A percentile compares a stretch with the other conserved stretches of the same genome.
phyloP scores from a whole-genome alignment of 768 basidiomycete species.

The Boletales sp. region DNA sequence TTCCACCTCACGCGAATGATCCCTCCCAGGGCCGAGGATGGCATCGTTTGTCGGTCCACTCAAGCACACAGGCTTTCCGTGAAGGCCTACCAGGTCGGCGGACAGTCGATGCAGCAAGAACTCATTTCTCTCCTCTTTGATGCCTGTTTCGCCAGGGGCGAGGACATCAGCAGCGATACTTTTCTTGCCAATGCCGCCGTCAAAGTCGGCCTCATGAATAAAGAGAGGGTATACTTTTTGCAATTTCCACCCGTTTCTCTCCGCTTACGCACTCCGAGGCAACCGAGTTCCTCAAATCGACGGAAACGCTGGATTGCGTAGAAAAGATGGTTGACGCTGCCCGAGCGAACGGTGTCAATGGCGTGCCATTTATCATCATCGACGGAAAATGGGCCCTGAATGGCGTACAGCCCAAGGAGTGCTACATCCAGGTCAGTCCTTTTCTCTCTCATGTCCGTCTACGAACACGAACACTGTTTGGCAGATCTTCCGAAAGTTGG shows the following conservation, averaged over 20 bases:
- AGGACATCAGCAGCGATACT: constrained; percentile 35
- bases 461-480: background rate
- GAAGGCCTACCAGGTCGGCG: constrained; percentile 41
- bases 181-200: constrained; percentile 38
- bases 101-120: constrained; percentile 36
- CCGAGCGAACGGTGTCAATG: constrained; percentile 42
- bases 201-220: constrained; percentile 38
- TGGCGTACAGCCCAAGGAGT: constrained; percentile 42
- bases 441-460: background rate
- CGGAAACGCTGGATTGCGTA: constrained; percentile 39
- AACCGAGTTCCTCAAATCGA: constrained; percentile 38
- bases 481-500: constrained; percentile 33
- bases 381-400: constrained; percentile 43
- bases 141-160: constrained; percentile 37
- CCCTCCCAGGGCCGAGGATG: constrained; percentile 33
- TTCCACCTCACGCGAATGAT: background rate
- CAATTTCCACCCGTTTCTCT: background rate
- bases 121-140: constrained; percentile 38
- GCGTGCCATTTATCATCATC: constrained; percentile 51
- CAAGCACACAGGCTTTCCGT: constrained; percentile 43
- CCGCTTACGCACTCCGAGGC: constrained; percentile 26
- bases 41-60: constrained; percentile 37
- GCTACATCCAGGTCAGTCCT: constrained; percentile 36
- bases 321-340: constrained; percentile 38
- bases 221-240: constrained; percentile 30